Percentiles rank a stretch among this genome's conserved stretches.
These are phyloP conservation scores for Coleophoma cylindrospora DNA, from an alignment of 2,329 filamentous ascomycete species.

Conservation along the genomic window DNA sequence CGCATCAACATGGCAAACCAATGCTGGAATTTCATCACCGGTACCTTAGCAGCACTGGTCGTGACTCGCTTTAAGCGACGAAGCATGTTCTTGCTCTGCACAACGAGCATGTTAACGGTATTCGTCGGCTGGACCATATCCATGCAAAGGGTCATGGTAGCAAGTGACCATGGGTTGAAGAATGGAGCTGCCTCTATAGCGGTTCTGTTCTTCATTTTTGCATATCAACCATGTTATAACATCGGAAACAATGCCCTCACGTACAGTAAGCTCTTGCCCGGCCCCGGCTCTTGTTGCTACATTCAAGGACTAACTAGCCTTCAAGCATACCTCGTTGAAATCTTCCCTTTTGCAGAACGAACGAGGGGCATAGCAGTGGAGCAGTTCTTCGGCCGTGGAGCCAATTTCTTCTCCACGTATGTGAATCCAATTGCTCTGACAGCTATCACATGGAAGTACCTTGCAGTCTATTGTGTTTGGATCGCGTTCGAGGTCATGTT, in stretches of 20 bases:
- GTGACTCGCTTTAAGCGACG: slow-evolving; percentile 39
- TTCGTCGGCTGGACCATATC: slow-evolving; percentile 53
- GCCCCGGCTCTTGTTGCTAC: background rate
- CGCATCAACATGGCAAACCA: slow-evolving; percentile 40
- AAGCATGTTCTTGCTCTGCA: slow-evolving; percentile 47
- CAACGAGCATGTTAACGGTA: slow-evolving; percentile 44
- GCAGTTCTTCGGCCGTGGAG: slow-evolving; percentile 30
- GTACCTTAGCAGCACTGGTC: slow-evolving; percentile 33
- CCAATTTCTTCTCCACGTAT: slow-evolving; percentile 42
- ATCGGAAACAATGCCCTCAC: slow-evolving; percentile 63
- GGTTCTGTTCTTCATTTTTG: slow-evolving; percentile 54
- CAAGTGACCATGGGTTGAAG: slow-evolving; percentile 22
- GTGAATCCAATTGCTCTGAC: slow-evolving; percentile 39
- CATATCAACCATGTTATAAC: slow-evolving; percentile 56
- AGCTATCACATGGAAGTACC: slow-evolving; percentile 36
- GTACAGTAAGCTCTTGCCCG: slow-evolving; percentile 41
- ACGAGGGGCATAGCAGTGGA: slow-evolving; percentile 48
- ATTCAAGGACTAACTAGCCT: background rate
- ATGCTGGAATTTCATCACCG: slow-evolving; percentile 40
- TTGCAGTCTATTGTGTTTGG: slow-evolving; percentile 37
- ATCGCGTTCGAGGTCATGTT: slow-evolving; percentile 34
- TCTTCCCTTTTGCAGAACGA: slow-evolving; percentile 53
- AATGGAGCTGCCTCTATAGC: slow-evolving; percentile 17
- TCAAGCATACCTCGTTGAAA: slow-evolving; percentile 48
- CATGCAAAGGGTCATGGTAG: slow-evolving; percentile 32